Evolutionary conservation across 371 early-diverging fungal genomes (phyloP), one percentile per base, ranked within the genome.

Genomic region (Haplosporangium sp.): DNA sequence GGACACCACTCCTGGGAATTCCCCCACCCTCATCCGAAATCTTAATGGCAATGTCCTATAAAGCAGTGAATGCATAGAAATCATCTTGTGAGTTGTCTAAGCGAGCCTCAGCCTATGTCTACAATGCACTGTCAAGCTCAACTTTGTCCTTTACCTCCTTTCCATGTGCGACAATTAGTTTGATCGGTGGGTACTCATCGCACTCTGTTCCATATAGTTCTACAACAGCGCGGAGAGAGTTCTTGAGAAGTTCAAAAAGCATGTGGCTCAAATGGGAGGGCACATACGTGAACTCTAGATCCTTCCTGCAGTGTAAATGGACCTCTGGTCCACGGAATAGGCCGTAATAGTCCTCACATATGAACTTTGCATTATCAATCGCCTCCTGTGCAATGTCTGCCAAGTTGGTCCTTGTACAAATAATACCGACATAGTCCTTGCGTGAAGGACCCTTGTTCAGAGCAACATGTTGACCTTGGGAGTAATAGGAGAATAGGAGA

Each of bases 161-260:
- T 56, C 97, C 98, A 80, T 94, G 94, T 29, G 97, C 96, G 63
- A 98, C 94, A 38, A 97, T 91, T 10, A 98, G 82, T 73, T 93
- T 95, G 76, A 98, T 95, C 20, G 94, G 90, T 43, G 98, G 98
- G 74, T 92, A 98, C 45, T 88, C 86, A 56, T 96, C 97, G 16
- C 89, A 91, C 67, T 97, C 97, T 45, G 87, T 85, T 38, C 97
- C 97, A 80, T 91, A 93, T 57, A 90, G 84, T 82, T 98, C 98
- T 23, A 98, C 96, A 8, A 96, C 94, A 18, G 98, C 98, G 46
- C 98, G 92, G 64, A 97, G 87, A 36, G 94, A 93, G 84, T 98
- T 98, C 83, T 98, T 98, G 59, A 98, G 83, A 59, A 98, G 86
- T 87, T 98, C 98, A 85, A 98, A 98, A n/a, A 98, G 67, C 97